Base-by-base conservation (phyloP, 1,139 yeast genomes). In the Protomyces lactucae-debilis region DNA sequence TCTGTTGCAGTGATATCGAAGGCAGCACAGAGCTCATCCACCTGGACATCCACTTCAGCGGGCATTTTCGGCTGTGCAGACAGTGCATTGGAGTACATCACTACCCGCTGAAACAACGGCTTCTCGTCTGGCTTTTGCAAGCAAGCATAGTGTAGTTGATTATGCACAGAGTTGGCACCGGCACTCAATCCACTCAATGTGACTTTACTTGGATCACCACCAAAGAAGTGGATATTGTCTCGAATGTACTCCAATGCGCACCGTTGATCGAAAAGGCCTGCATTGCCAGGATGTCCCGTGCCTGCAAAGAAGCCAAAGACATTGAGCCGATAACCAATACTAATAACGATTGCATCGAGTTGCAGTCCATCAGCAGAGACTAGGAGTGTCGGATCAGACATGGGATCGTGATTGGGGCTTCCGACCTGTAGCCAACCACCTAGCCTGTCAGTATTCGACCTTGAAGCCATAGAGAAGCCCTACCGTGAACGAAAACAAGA, bases 111-210 rank as follows among this genome's bases (percentile, higher is more conserved):
- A 66, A 77, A 77, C 48, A 77, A 73, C 68, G 76, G 79, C 2
- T 61, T 53, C 60, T 77, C 79, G 18, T 43, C 48, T 43, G 25
- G 48, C 18, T 21, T 18, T 18, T 43, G 48, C 12, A 18, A 18
- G 12, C 25, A 43, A 4, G 48, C 48, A 67, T 76, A 76, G 1
- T 76, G 74, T 70, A 76, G 65, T 66, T 77, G 80, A 28, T 45
- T 53, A 10, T 60, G 64, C 10, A 60, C 59, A 9, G 64, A 48
- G 46, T 60, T 54, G 18, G 64, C 64, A 1, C 80, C 75, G 16
- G 77, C 76, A 56, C 72, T 69, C n/a, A 70, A 67, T 76, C 82
- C 80, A 64, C 76, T 77, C 18, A 78, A 67, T 1, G 79, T 77
- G 51, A 76, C 65, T 60, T 77, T 72, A 64, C 74, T 75, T 57